Percentiles rank a stretch among this genome's conserved stretches.
These are phyloP conservation scores for Plasmopara halstedii DNA, from an alignment of 352 stramenopile species.

Conservation along the genomic window DNA sequence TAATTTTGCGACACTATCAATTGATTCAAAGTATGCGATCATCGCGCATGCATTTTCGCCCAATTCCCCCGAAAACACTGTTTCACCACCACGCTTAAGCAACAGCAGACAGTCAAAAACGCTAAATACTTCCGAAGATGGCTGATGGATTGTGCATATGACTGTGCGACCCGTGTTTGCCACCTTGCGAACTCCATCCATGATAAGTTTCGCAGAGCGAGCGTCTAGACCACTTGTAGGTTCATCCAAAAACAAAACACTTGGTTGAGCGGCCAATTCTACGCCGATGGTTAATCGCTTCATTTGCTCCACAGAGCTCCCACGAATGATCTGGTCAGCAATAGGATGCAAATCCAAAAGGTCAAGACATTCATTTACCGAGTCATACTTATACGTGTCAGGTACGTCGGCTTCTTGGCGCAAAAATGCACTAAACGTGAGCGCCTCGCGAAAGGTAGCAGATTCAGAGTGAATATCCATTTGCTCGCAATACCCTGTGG, in stretches of 20 bases:
- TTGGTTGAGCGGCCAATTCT: neutral
- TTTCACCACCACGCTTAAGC: neutral
- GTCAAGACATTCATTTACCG: neutral
- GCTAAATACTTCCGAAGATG: neutral
- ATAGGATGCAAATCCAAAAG: neutral
- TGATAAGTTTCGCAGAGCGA: neutral
- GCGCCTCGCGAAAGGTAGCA: conserved; percentile 70
- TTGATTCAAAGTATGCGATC: neutral
- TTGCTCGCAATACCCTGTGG: conserved; percentile 62
- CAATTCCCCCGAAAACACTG: neutral
- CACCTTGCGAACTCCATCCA: neutral
- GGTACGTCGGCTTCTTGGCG: conserved; percentile 28
- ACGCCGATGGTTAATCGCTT: neutral
- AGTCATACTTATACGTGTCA: conserved; percentile 8
- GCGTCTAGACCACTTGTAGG: neutral
- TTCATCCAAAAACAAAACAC: neutral
- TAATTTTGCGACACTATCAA: neutral
- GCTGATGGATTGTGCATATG: neutral
- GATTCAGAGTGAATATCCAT: conserved; percentile 84
- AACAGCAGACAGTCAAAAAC: neutral
- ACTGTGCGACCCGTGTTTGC: neutral
- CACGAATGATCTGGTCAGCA: neutral
- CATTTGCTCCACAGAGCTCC: neutral
- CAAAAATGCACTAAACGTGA: conserved; percentile 24
- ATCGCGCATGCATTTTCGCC: neutral